phyloP scores from a whole-genome alignment of 495 filamentous ascomycete species.

The Penicillium desertorum region DNA sequence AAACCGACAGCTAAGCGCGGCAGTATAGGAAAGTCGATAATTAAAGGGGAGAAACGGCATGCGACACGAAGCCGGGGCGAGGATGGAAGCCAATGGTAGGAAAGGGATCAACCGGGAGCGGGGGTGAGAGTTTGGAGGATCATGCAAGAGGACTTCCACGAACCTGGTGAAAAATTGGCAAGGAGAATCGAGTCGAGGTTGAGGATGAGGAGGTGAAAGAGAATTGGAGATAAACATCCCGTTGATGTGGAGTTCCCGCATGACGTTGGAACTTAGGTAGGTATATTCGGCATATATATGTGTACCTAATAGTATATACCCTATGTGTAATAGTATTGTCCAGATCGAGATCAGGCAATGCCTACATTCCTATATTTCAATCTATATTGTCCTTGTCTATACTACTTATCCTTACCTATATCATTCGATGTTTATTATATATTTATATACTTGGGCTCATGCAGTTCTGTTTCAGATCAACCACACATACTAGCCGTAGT shows the following conservation, averaged over 20 bases:
- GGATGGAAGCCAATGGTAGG: constrained; percentile 22
- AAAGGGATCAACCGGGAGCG: constrained; percentile 21
- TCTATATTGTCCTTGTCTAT: no score
- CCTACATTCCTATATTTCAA: no score
- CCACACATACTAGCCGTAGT: no score
- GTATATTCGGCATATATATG: neutral
- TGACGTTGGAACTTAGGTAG: neutral
- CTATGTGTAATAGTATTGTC: neutral
- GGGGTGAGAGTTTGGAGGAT: constrained; percentile 19
- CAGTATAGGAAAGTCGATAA: constrained; percentile 18
- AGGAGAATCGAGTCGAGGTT: neutral
- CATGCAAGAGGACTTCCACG: constrained; percentile 12
- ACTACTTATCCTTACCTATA: no score
- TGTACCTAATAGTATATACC: neutral
- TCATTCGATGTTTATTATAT: no score
- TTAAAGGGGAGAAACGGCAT: constrained; percentile 18
- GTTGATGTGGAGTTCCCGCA: constrained; percentile 1
- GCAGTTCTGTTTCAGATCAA: no score
- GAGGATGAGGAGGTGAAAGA: neutral
- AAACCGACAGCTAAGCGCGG: constrained; percentile 27
- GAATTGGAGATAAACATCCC: constrained; percentile 1
- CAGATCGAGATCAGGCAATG: no score
- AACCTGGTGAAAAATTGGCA: constrained; percentile 16
- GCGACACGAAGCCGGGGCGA: constrained; percentile 20
- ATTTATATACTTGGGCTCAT: no score